Conservation (phyloP, 805 yeast genomes). For the Candida sithepensis region DNA sequence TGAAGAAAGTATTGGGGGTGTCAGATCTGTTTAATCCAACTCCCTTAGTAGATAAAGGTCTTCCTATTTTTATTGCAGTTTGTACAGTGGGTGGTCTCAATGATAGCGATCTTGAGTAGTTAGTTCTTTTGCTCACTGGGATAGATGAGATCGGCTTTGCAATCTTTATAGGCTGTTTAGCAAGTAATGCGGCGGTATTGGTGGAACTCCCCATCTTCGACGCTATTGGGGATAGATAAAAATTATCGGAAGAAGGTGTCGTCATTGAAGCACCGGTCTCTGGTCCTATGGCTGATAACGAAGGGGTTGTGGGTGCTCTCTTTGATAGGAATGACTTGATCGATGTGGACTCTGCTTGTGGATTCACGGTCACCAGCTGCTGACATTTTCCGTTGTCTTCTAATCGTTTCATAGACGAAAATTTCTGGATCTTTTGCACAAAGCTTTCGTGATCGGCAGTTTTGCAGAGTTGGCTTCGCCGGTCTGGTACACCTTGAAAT, state of each 20-base stretch:
- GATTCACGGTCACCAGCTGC: background rate
- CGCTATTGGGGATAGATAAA: background rate
- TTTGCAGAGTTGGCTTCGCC: background rate
- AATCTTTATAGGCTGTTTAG: background rate
- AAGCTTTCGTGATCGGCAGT: slow-evolving; percentile 7
- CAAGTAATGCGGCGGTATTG: background rate
- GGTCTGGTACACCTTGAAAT: background rate
- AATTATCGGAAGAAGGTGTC: background rate
- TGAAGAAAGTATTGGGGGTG: background rate
- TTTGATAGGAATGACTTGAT: background rate
- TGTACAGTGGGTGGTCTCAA: slow-evolving; percentile 4
- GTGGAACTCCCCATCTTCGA: background rate
- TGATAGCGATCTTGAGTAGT: slow-evolving; percentile 2
- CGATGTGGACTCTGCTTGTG: slow-evolving; percentile 4
- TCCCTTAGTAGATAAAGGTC: background rate
- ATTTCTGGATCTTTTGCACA: slow-evolving; percentile 13
- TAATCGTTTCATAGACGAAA: slow-evolving; percentile 7
- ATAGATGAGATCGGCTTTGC: background rate
- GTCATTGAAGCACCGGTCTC: background rate
- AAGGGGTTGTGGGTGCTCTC: background rate
- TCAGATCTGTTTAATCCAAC: background rate
- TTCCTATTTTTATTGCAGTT: background rate
- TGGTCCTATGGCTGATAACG: background rate
- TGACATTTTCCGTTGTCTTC: background rate
- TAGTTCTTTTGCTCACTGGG: background rate